Evolutionary conservation across 345 rosid species (phyloP).

Genomic region (Acer negundo): DNA sequence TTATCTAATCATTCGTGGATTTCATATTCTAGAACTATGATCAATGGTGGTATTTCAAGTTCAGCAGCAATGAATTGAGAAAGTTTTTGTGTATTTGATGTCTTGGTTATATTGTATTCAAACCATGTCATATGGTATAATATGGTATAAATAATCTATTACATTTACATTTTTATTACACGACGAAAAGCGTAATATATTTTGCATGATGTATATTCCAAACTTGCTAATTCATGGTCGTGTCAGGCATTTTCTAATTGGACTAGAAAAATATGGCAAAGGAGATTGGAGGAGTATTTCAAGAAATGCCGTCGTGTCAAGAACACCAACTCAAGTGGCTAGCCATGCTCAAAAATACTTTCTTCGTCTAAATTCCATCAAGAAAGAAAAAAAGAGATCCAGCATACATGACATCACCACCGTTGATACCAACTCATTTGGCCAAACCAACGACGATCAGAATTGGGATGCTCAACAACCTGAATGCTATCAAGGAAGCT

Average conservation of each 20-base stretch:
- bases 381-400: conserved; percentile 31
- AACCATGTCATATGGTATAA: no score
- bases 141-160: no score
- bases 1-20: no score
- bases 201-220: no score
- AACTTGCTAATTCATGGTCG: neutral
- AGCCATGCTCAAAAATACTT: conserved; percentile 38
- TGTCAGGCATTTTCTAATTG: conserved; percentile 23
- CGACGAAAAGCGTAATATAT: no score
- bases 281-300: conserved; percentile 41
- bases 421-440: neutral
- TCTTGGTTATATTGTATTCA: no score
- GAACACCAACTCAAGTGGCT: conserved; percentile 35
- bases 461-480: conserved; percentile 2
- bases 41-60: no score
- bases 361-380: conserved; percentile 14
- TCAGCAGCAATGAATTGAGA: no score
- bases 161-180: no score
- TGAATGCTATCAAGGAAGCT: neutral
- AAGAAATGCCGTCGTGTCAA: conserved; percentile 28
- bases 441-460: neutral
- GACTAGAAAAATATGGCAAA: conserved; percentile 28
- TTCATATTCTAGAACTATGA: no score
- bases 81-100: no score
- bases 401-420: conserved; percentile 32